Base-by-base conservation (phyloP, 305 asterid genomes). In the Striga hermonthica region DNA sequence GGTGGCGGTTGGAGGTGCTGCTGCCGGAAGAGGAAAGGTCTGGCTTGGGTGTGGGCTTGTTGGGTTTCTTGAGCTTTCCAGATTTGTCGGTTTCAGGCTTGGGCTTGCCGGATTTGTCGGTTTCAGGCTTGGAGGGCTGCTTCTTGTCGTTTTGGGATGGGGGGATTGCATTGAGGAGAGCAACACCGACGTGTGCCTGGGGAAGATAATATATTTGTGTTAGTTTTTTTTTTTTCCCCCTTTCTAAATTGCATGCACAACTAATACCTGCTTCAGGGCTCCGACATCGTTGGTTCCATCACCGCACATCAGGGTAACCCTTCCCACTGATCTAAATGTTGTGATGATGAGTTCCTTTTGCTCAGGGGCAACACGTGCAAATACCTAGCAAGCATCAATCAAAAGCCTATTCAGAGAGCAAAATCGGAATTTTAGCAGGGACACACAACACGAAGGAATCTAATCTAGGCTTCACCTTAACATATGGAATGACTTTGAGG, bases 231-330 rank as follows among this genome's bases (percentile, higher is more conserved):
- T 7, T 10, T 12, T 14, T 8, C 10, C 52, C 9, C 9, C 47
- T 11, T 11, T 43, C 15, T 37, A 36, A n/a, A n/a, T n/a, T n/a
- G n/a, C n/a, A n/a, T n/a, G n/a, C n/a, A n/a, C n/a, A n/a, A n/a
- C n/a, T n/a, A 61, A 62, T 82, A 93, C 99, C 99, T 93, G 99
- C 79, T 93, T 93, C 79, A 93, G 79, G 47, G 99, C 99, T 64
- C 99, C 99, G 66, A 90, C 99, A 75, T 93, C 99, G 71, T 93
- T 93, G 57, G 99, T 93, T 53, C 99, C 99, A 82, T 93, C 99
- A 67, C 99, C 99, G 60, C 99, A 93, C 99, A 93, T 93, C 75
- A 93, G 77, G 35, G 99, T 78, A 60, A 88, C 82, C 79, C 99
- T 90, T 71, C 99, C 99, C 72, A 90, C 97, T 2, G 96, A 84